Conservation (phyloP, 305 asterid species). For the Fraxinus sp. region DNA sequence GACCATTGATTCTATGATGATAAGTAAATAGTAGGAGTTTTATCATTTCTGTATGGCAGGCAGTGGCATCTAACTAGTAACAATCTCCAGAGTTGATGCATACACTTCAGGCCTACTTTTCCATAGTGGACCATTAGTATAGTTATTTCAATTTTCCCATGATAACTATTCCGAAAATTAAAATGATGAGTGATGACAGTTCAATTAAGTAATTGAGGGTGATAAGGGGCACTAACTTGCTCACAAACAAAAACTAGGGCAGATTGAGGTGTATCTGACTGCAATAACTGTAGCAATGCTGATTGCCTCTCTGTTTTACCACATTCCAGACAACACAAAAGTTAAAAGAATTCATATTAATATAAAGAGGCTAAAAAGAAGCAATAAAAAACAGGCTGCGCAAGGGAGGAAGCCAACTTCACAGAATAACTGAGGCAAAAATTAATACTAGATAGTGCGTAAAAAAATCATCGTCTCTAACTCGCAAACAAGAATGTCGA, state of each 20-base stretch:
- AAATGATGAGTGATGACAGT: neutral
- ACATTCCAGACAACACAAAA: slow-evolving; percentile 48
- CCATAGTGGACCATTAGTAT: neutral
- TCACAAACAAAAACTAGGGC: slow-evolving; percentile 84
- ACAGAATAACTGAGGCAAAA: neutral
- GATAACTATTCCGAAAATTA: neutral
- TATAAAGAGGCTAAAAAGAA: slow-evolving; percentile 19
- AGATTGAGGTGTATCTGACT: slow-evolving; percentile 69
- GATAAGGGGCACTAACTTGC: slow-evolving; percentile 60
- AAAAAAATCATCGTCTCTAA: slow-evolving; percentile 2
- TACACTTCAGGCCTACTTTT: neutral
- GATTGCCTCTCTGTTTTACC: slow-evolving; percentile 61
- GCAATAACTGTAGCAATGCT: slow-evolving; percentile 58
- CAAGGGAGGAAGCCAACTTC: neutral
- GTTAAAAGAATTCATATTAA: neutral
- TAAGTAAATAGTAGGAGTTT: neutral
- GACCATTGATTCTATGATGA: neutral
- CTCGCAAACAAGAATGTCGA: neutral
- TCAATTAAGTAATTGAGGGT: slow-evolving; percentile 19
- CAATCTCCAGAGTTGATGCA: neutral
- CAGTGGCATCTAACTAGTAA: neutral
- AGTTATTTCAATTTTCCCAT: neutral
- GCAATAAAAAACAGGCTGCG: slow-evolving; percentile 1
- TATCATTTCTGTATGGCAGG: neutral
- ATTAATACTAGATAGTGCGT: neutral